These are phyloP conservation scores for Fusarium guadeloupense DNA, from an alignment of 2,329 filamentous ascomycete genomes.

Conservation along the genomic window DNA sequence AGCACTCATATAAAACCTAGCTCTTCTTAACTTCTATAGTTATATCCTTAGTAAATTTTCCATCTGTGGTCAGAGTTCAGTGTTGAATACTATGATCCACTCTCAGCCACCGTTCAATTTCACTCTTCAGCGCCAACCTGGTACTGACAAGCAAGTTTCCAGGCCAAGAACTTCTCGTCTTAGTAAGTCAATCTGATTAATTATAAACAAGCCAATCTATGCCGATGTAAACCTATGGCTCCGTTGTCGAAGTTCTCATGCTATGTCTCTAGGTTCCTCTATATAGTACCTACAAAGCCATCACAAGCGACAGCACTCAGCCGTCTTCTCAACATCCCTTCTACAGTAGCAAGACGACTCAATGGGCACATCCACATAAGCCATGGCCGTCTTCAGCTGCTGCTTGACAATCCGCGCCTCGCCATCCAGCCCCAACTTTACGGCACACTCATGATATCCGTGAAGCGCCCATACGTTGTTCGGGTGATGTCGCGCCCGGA, in stretches of 20 bases:
- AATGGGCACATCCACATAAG: slow-evolving; percentile 68
- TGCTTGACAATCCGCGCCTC: slow-evolving; percentile 50
- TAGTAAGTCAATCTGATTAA: neutral
- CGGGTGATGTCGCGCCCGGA: slow-evolving; percentile 70
- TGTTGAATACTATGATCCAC: neutral
- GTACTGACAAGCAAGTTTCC: neutral
- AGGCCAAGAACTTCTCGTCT: neutral
- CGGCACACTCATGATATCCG: slow-evolving; percentile 74
- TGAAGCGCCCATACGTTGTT: slow-evolving; percentile 79
- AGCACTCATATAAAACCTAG: neutral
- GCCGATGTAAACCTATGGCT: neutral
- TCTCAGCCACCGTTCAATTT: too few relatives aligned
- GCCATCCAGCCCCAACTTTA: slow-evolving; percentile 54
- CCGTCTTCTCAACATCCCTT: slow-evolving; percentile 13
- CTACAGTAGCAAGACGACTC: slow-evolving; percentile 43
- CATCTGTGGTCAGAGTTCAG: neutral
- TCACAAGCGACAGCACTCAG: slow-evolving; percentile 16
- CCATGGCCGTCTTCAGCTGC: slow-evolving; percentile 61
- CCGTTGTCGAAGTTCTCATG: neutral
- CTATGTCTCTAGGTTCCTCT: neutral
- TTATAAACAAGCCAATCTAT: neutral
- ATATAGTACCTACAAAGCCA: neutral
- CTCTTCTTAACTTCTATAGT: neutral
- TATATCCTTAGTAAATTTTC: neutral
- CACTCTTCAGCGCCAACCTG: too few relatives aligned